phyloP scores from a whole-genome alignment of 345 rosid species.

The rapeseed (Brassica napus) region DNA sequence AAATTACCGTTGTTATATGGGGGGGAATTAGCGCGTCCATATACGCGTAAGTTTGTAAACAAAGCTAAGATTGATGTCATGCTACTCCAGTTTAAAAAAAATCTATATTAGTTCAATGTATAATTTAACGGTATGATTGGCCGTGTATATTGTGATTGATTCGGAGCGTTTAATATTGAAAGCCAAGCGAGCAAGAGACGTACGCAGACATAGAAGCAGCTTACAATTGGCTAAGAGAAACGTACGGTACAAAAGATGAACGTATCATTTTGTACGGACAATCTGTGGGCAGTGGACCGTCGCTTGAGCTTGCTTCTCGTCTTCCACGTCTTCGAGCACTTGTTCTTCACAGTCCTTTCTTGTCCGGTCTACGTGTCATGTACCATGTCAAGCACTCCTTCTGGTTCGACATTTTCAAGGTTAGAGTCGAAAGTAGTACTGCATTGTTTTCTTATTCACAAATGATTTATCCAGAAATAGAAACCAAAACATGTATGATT shows the following conservation, averaged over 20 bases:
- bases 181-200: constrained; percentile 90
- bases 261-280: constrained; percentile 81
- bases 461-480: neutral
- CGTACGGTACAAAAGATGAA: constrained; percentile 62
- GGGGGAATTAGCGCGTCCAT: neutral
- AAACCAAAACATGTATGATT: neutral
- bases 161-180: constrained; percentile 8
- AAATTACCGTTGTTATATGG: neutral
- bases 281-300: constrained; percentile 89
- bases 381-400: constrained; percentile 72
- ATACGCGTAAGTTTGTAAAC: neutral
- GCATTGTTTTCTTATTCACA: neutral
- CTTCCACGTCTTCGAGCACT: constrained; percentile 70
- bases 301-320: constrained; percentile 69
- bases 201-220: constrained; percentile 90
- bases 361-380: constrained; percentile 88
- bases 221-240: constrained; percentile 65
- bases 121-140: neutral
- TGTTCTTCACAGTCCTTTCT: constrained; percentile 79
- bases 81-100: neutral
- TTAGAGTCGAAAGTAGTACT: constrained; percentile 9
- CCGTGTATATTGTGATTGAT: neutral
- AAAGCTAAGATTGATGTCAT: neutral
- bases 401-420: constrained; percentile 93
- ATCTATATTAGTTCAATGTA: neutral